phyloP scores from a whole-genome alignment of 2,329 filamentous ascomycete genomes.

The Penicillium decumbens region DNA sequence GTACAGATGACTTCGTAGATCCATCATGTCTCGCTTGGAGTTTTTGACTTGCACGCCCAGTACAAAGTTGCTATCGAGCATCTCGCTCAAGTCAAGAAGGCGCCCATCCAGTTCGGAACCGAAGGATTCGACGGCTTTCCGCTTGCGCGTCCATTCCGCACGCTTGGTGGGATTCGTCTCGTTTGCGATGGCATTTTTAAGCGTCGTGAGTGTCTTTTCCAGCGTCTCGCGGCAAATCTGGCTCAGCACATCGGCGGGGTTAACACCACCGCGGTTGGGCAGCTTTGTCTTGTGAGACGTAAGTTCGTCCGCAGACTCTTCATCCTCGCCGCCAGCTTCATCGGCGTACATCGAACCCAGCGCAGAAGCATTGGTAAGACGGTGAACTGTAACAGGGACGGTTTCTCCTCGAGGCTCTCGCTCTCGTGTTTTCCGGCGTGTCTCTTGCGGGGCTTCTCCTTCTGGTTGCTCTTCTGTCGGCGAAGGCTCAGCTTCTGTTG shows the following conservation, averaged over 20 bases:
- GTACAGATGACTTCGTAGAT: constrained; percentile 46
- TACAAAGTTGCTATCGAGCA: constrained; percentile 48
- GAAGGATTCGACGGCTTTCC: constrained; percentile 48
- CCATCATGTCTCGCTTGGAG: constrained; percentile 44
- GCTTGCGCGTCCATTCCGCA: constrained; percentile 42
- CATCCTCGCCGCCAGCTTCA: constrained; percentile 25
- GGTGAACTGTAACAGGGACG: constrained; percentile 41
- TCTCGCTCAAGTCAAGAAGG: constrained; percentile 50
- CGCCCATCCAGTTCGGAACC: constrained; percentile 47
- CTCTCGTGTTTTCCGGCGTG: constrained; percentile 24
- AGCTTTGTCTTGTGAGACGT: constrained; percentile 33
- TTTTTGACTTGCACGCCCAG: constrained; percentile 45
- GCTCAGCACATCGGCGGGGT: constrained; percentile 50
- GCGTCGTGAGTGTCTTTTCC: constrained; percentile 42
- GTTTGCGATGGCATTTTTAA: constrained; percentile 41
- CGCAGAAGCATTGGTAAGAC: constrained; percentile 34
- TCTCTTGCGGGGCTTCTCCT: neutral
- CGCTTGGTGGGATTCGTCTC: constrained; percentile 38
- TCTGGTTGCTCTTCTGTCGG: neutral
- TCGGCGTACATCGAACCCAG: constrained; percentile 24
- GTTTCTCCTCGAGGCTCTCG: constrained; percentile 35
- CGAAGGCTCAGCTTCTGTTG: neutral
- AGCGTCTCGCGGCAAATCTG: constrained; percentile 50
- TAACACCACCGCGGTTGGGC: constrained; percentile 44
- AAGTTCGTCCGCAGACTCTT: constrained; percentile 30